Conservation (phyloP, 345 rosid genomes). For the Kandelia obovata region DNA sequence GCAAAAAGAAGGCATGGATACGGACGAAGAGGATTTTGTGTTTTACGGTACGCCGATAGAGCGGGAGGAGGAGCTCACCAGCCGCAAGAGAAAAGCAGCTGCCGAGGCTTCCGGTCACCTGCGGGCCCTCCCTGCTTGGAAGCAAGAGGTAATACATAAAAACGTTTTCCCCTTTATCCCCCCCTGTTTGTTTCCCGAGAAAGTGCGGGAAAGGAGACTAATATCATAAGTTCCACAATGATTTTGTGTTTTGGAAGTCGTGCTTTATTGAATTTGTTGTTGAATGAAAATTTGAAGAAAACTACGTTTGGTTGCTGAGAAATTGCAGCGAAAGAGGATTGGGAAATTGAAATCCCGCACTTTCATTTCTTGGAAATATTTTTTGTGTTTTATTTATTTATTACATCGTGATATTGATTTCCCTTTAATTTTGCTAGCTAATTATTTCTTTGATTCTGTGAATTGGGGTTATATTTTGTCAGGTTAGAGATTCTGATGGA, state of each 20-base stretch:
- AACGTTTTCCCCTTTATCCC: not conserved
- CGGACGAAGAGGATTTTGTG: constrained; percentile 81
- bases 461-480: constrained; percentile 16
- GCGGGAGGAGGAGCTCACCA: constrained; percentile 83
- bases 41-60: constrained; percentile 89
- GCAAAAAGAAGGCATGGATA: constrained; percentile 37
- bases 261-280: no score
- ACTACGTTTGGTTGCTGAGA: no score
- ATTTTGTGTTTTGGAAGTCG: no score
- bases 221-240: no score
- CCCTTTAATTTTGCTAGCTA: not conserved
- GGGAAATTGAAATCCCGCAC: no score
- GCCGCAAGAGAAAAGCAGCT: constrained; percentile 84
- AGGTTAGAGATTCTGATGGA: constrained; percentile 98
- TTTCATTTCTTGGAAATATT: no score
- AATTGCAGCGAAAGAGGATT: no score
- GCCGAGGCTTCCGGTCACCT: constrained; percentile 86
- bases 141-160: constrained; percentile 65
- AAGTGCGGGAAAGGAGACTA: not conserved
- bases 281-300: no score
- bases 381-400: no score
- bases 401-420: not conserved
- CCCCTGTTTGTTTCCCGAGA: not conserved
- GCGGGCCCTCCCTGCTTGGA: constrained; percentile 78
- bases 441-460: constrained; percentile 1